phyloP scores from a whole-genome alignment of 441 rosid genomes.

The Pelargonium citronellum region DNA sequence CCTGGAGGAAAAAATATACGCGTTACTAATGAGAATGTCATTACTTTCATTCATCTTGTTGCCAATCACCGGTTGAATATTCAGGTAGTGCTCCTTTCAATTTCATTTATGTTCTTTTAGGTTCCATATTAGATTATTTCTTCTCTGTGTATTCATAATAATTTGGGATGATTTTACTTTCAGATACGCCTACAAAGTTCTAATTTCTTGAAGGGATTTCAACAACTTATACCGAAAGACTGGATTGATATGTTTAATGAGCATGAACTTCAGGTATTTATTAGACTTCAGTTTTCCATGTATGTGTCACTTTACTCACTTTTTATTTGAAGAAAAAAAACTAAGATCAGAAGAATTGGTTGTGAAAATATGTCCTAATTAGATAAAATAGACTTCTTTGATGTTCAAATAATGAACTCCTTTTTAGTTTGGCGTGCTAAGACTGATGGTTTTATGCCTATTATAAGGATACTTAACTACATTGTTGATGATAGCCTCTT shows the following conservation, averaged over 20 bases:
- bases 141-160: slow-evolving; percentile 11
- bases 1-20: slow-evolving; percentile 74
- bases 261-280: slow-evolving; percentile 87
- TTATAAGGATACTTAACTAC: not conserved
- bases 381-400: too few species aligned
- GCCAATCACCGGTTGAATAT: slow-evolving; percentile 90
- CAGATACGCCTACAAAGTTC: slow-evolving; percentile 97
- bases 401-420: too few species aligned
- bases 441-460: too few species aligned
- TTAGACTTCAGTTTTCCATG: not conserved
- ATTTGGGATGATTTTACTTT: slow-evolving; percentile 19
- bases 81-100: slow-evolving; percentile 47
- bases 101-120: not conserved
- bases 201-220: slow-evolving; percentile 90
- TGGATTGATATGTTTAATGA: slow-evolving; percentile 98
- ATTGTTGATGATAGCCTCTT: too few species aligned
- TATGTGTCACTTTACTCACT: not conserved
- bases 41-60: slow-evolving; percentile 85
- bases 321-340: not conserved
- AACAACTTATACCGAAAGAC: slow-evolving; percentile 87
- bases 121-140: slow-evolving; percentile 11
- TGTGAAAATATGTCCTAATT: not conserved
- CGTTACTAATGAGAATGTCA: slow-evolving; percentile 86
- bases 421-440: too few species aligned
- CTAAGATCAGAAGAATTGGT: not conserved